Evolutionary conservation across 306 rosid genomes (phyloP).

Genomic region (Vigna angularis): DNA sequence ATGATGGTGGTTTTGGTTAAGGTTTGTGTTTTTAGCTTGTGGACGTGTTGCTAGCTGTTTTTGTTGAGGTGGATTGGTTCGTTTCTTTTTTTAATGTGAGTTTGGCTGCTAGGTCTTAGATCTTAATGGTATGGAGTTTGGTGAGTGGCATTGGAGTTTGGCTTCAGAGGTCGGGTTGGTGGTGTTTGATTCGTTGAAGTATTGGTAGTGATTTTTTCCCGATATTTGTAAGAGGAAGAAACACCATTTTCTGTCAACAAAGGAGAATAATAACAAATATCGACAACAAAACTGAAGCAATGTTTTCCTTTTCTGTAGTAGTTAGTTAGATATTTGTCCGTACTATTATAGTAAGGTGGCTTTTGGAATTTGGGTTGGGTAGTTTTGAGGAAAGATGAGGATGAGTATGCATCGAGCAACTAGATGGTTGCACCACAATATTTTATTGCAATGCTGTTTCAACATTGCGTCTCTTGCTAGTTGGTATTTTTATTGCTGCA

Average conservation of each 20-base stretch:
- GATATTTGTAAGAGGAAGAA: slow-evolving; percentile 8
- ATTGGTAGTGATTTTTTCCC: neutral
- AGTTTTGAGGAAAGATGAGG: slow-evolving; percentile 25
- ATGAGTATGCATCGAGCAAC: slow-evolving; percentile 10
- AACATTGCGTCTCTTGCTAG: slow-evolving; percentile 12
- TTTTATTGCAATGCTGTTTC: neutral
- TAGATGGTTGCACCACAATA: slow-evolving; percentile 22
- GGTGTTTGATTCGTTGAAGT: slow-evolving; percentile 39
- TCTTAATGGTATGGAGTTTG: slow-evolving; percentile 34
- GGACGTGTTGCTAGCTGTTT: slow-evolving; percentile 42
- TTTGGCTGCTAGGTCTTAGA: slow-evolving; percentile 40
- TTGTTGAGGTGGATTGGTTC: slow-evolving; percentile 36
- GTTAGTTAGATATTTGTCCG: neutral
- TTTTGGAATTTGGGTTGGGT: slow-evolving; percentile 36
- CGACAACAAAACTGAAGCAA: slow-evolving; percentile 5
- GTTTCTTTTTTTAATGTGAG: slow-evolving; percentile 30
- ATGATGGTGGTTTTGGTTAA: slow-evolving; percentile 36
- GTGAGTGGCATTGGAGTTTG: slow-evolving; percentile 34
- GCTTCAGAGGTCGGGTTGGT: slow-evolving; percentile 14
- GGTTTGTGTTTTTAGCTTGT: slow-evolving; percentile 30
- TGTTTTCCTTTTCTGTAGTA: neutral
- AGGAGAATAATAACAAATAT: neutral
- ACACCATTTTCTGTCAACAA: neutral
- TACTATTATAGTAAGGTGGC: neutral
- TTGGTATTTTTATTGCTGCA: neutral